Conservation (phyloP, 1,284 basidiomycete species). For the Pyrrhoderma lamaoense region DNA sequence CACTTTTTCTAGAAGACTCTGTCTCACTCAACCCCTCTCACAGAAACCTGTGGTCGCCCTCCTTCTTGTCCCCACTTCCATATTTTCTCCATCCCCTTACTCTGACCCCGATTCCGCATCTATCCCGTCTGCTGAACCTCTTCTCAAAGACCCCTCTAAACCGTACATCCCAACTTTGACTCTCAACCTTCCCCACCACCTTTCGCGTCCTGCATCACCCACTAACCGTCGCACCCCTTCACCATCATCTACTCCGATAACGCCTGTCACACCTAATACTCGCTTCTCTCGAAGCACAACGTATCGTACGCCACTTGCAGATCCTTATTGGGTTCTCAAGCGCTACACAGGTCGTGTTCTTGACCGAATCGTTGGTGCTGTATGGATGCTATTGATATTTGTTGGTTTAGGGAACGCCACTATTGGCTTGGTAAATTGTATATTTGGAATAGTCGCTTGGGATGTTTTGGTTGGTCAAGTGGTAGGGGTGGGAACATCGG, state of each 20-base stretch:
- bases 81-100: slow-evolving; percentile 26
- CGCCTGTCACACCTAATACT: too few relatives aligned
- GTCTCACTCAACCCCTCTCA: background rate
- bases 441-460: slow-evolving; percentile 53
- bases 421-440: slow-evolving; percentile 61
- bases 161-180: background rate
- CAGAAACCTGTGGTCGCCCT: slow-evolving; percentile 68
- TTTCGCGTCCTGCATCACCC: slow-evolving; percentile 27
- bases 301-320: slow-evolving; percentile 35
- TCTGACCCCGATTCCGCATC: slow-evolving; percentile 30
- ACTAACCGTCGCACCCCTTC: background rate
- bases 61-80: slow-evolving; percentile 43
- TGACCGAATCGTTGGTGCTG: slow-evolving; percentile 66
- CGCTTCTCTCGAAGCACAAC: too few relatives aligned
- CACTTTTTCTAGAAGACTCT: background rate
- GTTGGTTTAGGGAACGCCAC: slow-evolving; percentile 68
- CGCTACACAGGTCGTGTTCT: slow-evolving; percentile 54
- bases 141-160: slow-evolving; percentile 20
- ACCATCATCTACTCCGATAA: slow-evolving; percentile 35
- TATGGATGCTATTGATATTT: slow-evolving; percentile 67
- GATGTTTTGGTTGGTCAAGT: slow-evolving; percentile 30
- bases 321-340: slow-evolving; percentile 48
- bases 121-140: slow-evolving; percentile 16
- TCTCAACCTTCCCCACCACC: background rate
- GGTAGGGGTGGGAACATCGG: background rate